Evolutionary conservation across 805 yeast genomes (phyloP), one percentile per base, ranked within the genome.

Genomic region (Starmerella floricola): DNA sequence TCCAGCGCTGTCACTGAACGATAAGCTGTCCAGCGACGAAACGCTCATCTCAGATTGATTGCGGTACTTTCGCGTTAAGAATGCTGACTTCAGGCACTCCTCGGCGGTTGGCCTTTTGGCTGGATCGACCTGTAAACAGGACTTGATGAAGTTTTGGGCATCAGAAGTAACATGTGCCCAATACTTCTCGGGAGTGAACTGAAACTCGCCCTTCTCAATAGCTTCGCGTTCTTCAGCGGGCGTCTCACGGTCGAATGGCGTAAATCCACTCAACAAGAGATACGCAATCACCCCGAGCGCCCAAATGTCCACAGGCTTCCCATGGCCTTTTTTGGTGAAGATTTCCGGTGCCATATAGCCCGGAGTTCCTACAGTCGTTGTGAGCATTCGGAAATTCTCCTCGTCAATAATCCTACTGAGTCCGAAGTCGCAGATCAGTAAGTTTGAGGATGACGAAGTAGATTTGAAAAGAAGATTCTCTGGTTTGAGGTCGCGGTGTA

Each of bases 311-410:
- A 79, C 78, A 2, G 73, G 68, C 47, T 62, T 66, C 20, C 72
- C 71, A 51, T 79, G 79, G n/a, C 75, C 74, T 31, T 62, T 56
- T 38, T 70, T 63, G 13, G 63, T 58, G 41, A 73, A 64, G 31
- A 80, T 67, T 54, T 79, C 87, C 1, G 88, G 88, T 0, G 87
- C 79, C 71, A 79, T 74, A 58, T 79, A 79, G 17, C 82, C 76
- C 6, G 79, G 69, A 1, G 88, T 80, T 0, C 88, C 88, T 53
- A 79, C 67, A 30, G 75, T 60, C 44, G 79, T 65, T 47, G 64
- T 58, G 47, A 68, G 57, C 61, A 61, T 45, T 43, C 59, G 47
- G 50, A 60, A 54, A 51, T 63, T 55, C 34, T 61, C 62, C 40
- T 64, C 62, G 26, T 62, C 64, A 6, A 71, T 58, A 30, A 70